These are phyloP conservation scores for Neofusicoccum parvum DNA, from an alignment of 2,329 filamentous ascomycete genomes.

Conservation along the genomic window DNA sequence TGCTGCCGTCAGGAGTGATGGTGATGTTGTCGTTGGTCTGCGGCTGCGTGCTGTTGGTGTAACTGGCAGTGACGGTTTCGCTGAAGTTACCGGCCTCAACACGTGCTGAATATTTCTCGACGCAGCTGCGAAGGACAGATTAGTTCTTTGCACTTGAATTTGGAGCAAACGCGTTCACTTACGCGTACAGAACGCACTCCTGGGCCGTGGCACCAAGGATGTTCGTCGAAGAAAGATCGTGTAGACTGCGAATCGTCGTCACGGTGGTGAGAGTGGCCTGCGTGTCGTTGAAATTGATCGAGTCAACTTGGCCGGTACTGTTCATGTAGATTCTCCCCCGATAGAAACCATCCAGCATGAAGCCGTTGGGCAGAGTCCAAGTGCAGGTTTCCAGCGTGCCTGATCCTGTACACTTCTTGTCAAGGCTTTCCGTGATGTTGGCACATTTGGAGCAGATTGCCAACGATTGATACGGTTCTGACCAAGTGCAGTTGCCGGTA, in stretches of 20 bases:
- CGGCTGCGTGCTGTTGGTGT: neutral
- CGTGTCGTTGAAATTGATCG: constrained; percentile 6
- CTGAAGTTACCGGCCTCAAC: neutral
- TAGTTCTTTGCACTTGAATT: neutral
- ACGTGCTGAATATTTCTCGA: neutral
- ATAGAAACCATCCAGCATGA: neutral
- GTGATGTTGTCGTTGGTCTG: neutral
- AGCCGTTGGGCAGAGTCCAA: neutral
- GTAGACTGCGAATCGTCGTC: neutral
- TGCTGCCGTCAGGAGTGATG: neutral
- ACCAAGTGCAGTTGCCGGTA: constrained; percentile 23
- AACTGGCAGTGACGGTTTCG: neutral
- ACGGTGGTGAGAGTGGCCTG: neutral
- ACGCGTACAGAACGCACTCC: constrained; percentile 15
- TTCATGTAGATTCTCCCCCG: neutral
- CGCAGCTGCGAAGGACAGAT: neutral
- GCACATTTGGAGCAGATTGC: constrained; percentile 21
- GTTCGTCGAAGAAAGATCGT: neutral
- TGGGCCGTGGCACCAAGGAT: neutral
- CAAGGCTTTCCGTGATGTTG: constrained; percentile 19
- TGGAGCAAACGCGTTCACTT: neutral
- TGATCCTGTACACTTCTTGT: neutral
- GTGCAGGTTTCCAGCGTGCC: neutral
- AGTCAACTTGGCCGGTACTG: neutral
- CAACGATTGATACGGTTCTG: constrained; percentile 17